Conservation (phyloP, 176 grass and related monocot species). For the Otatea glauca region DNA sequence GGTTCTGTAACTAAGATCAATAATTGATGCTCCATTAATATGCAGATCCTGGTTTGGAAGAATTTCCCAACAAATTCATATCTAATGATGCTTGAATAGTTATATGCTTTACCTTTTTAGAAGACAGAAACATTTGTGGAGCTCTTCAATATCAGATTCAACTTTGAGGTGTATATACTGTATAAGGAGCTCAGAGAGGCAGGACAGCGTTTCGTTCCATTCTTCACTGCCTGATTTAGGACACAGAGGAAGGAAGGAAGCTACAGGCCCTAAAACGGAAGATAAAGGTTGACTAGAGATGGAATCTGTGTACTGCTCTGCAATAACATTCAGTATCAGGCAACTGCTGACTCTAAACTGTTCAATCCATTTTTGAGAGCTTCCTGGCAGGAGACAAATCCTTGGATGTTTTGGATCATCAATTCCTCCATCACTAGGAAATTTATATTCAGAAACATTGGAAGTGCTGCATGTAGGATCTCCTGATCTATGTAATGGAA, state of each 20-base stretch:
- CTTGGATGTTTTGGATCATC: slow-evolving; percentile 40
- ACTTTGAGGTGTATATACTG: slow-evolving; percentile 80
- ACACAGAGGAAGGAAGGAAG: slow-evolving; percentile 44
- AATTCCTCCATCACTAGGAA: slow-evolving; percentile 18
- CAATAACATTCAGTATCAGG: slow-evolving; percentile 56
- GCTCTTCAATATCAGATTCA: slow-evolving; percentile 86
- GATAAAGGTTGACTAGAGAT: slow-evolving; percentile 52
- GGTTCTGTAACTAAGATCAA: no score
- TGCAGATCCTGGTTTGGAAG: no score
- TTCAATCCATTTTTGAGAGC: slow-evolving; percentile 58
- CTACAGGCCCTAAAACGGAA: slow-evolving; percentile 56
- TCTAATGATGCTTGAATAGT: not conserved
- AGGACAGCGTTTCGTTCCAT: slow-evolving; percentile 51
- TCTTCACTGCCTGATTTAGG: slow-evolving; percentile 57
- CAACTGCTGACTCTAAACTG: slow-evolving; percentile 65
- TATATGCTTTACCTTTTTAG: slow-evolving; percentile 67
- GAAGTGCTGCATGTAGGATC: slow-evolving; percentile 41
- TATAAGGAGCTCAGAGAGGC: slow-evolving; percentile 54
- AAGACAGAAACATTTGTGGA: slow-evolving; percentile 87
- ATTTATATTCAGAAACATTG: slow-evolving; percentile 39
- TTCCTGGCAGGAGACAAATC: slow-evolving; percentile 38
- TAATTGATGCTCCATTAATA: no score
- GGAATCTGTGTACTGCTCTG: slow-evolving; percentile 46
- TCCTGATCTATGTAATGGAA: slow-evolving; percentile 65
- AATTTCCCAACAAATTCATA: no score